A percentile compares a stretch with the other conserved stretches of the same genome.
These are phyloP conservation scores for Lepiota subincarnata DNA, from an alignment of 768 basidiomycete species.

Conservation along the genomic window DNA sequence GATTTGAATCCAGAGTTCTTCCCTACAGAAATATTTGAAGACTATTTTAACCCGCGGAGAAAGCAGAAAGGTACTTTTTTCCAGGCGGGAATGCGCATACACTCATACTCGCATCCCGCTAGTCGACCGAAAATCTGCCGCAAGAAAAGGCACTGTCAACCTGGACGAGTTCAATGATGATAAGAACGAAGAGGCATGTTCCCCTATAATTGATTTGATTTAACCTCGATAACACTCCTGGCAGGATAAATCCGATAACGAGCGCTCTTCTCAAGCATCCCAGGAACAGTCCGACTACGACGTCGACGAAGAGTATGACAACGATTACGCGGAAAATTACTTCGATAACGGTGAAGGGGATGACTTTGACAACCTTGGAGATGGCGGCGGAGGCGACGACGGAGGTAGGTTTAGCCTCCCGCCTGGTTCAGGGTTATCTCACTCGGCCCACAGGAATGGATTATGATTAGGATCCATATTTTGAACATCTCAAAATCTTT, in stretches of 20 bases:
- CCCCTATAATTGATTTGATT: background rate
- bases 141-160: conserved; percentile 43
- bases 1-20: conserved; percentile 77
- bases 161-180: conserved; percentile 68
- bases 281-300: conserved; percentile 74
- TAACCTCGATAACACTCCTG: background rate
- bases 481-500: background rate
- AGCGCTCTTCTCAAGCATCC: conserved; percentile 64
- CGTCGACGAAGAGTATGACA: conserved; percentile 87
- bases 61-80: conserved; percentile 39
- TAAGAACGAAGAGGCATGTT: conserved; percentile 50
- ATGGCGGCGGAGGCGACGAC: conserved; percentile 63
- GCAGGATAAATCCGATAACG: conserved; percentile 70
- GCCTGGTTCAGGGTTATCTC: background rate
- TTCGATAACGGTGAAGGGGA: conserved; percentile 88
- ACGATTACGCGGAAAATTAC: conserved; percentile 88
- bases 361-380: conserved; percentile 74
- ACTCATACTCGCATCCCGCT: background rate
- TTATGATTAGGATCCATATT: conserved; percentile 11
- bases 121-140: conserved; percentile 15
- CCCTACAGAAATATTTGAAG: conserved; percentile 70
- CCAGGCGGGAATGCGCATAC: background rate
- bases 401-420: conserved; percentile 25
- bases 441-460: conserved; percentile 7
- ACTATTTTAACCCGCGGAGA: conserved; percentile 73